These are phyloP conservation scores for Cotoneaster glaucophyllus DNA, from an alignment of 306 rosid species.

Conservation along the genomic window DNA sequence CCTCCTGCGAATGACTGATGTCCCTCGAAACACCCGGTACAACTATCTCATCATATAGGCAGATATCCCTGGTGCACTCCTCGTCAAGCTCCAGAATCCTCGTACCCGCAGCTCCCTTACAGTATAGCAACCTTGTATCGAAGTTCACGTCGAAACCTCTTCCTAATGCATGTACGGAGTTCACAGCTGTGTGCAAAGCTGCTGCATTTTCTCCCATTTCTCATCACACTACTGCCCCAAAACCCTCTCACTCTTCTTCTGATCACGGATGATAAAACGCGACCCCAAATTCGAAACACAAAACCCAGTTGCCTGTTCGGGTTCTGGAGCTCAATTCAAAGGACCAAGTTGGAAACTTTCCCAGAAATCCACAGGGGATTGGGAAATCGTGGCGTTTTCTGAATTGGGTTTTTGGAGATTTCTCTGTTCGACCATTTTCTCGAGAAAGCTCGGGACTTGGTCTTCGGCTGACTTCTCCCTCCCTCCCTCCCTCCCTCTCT, in stretches of 20 bases:
- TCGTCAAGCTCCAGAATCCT: slow-evolving; percentile 59
- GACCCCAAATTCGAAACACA: neutral
- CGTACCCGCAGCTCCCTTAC: slow-evolving; percentile 77
- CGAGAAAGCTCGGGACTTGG: neutral
- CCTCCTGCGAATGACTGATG: slow-evolving; percentile 38
- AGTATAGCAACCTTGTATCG: slow-evolving; percentile 86
- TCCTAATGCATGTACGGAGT: slow-evolving; percentile 81
- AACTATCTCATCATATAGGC: slow-evolving; percentile 52
- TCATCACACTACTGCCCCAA: slow-evolving; percentile 34
- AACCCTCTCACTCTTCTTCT: neutral
- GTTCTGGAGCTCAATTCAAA: slow-evolving; percentile 22
- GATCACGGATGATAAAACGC: neutral
- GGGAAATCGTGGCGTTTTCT: neutral
- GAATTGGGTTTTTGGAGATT: neutral
- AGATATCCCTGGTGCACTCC: slow-evolving; percentile 51
- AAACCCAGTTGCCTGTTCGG: slow-evolving; percentile 14
- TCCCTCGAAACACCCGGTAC: slow-evolving; percentile 70
- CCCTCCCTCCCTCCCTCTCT: neutral
- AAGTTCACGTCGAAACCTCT: slow-evolving; percentile 89
- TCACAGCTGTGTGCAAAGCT: slow-evolving; percentile 80
- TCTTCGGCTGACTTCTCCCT: slow-evolving; percentile 15
- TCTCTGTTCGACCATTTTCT: neutral
- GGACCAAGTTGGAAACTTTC: slow-evolving; percentile 28
- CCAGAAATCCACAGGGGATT: slow-evolving; percentile 19
- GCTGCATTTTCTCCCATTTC: slow-evolving; percentile 77